Evolutionary conservation across 2,329 filamentous ascomycete genomes (phyloP), one percentile per base, ranked within the genome.

Genomic region (Arthrobotrys entomopaga): DNA sequence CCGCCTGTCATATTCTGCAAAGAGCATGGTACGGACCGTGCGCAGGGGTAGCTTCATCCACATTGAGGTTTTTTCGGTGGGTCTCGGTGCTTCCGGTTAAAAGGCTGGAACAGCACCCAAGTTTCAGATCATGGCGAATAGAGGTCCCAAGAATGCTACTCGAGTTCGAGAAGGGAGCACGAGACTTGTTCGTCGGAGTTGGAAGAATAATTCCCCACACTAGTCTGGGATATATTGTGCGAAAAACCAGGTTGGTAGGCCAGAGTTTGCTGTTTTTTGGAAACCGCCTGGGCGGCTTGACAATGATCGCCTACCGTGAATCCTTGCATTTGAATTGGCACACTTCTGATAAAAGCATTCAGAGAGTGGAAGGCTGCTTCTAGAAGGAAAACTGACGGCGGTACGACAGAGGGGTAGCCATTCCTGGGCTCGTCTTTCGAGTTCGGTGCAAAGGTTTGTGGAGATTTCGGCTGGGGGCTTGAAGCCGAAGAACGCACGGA

Each of bases 161-260:
- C 13, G 42, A 26, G 61, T 73, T 73, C 57, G 56, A 66, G 61
- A 66, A 63, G 49, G 50, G 57, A 24, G 63, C 70, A 74, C 70
- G 70, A 67, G 70, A 74, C 70, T 74, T 42, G 56, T 74, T 50
- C 50, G 58, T 74, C 70, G 70, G 70, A 74, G 70, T 74, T 74
- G 70, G 70, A 74, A 74, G 70, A 74, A 74, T 74, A 67, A 74
- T 74, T 74, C 70, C 70, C 70, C 70, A 74, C 70, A 74, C 63
- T 53, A 34, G 70, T 74, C 70, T 74, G 70, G 70, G 70, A 74
- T 74, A 67, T 50, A 74, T 63, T 74, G 64, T 67, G 64, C 63
- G 57, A 74, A 50, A 58, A 66, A 61, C 63, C 50, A 64, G 63
- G 63, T 63, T 63, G 63, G 50, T 63, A 26, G 56, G 57, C 46